These are phyloP conservation scores for Salvia rosmarinus DNA, from an alignment of 257 asterid genomes.

Conservation along the genomic window DNA sequence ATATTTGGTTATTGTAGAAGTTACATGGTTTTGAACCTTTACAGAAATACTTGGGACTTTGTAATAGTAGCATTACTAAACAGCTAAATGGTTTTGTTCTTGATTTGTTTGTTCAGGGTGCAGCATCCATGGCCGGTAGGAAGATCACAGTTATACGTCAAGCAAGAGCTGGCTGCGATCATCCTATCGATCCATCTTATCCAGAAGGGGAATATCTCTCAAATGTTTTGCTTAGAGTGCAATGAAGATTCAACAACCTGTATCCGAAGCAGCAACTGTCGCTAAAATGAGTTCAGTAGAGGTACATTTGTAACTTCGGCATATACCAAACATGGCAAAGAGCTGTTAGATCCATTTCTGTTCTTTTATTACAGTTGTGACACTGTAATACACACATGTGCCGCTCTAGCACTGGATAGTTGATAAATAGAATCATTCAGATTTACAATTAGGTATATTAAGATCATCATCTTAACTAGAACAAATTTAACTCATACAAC, in stretches of 20 bases:
- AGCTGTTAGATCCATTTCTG: neutral
- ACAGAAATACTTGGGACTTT: too few species aligned
- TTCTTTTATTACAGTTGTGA: neutral
- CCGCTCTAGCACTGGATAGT: neutral
- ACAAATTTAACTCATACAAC: constrained; percentile 30
- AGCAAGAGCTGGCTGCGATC: constrained; percentile 90
- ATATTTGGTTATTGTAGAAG: too few species aligned
- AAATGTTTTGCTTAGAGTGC: constrained; percentile 69
- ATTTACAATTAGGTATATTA: constrained; percentile 30
- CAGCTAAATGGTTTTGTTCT: too few species aligned
- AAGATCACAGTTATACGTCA: constrained; percentile 72
- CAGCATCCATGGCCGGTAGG: constrained; percentile 80
- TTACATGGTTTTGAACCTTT: too few species aligned
- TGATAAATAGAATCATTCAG: constrained; percentile 24
- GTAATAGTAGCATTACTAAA: too few species aligned
- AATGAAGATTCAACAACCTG: constrained; percentile 31
- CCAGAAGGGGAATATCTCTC: constrained; percentile 90
- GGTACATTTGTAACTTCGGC: neutral
- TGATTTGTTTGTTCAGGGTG: constrained; percentile 65
- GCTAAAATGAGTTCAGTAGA: neutral
- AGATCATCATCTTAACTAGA: constrained; percentile 21
- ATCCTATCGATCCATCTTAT: constrained; percentile 82
- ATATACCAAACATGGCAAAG: too few species aligned
- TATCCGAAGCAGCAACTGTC: too few species aligned
- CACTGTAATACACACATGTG: neutral